A percentile compares a stretch with the other conserved stretches of the same genome.
Conservation (phyloP, 2,329 filamentous ascomycete species). For the Capronia coronata region DNA sequence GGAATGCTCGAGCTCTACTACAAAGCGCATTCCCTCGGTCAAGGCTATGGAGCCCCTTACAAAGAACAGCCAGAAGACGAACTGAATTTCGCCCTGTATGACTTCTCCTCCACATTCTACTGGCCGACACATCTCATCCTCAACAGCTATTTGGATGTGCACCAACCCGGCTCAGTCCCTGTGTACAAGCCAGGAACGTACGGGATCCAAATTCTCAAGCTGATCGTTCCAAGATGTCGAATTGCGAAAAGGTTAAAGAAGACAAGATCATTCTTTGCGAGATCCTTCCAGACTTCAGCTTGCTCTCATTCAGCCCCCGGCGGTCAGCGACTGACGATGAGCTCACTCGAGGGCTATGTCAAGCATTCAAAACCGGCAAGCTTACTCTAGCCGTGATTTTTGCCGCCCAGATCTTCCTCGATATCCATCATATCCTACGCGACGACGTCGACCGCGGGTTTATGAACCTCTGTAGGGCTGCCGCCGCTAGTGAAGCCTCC, state of each 20-base stretch:
- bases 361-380: constrained; percentile 30
- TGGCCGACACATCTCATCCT: not conserved
- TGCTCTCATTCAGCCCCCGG: constrained; percentile 18
- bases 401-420: constrained; percentile 40
- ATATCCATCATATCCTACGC: constrained; percentile 36
- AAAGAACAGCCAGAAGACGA: not conserved
- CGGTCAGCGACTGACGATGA: constrained; percentile 33
- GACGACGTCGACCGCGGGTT: constrained; percentile 14
- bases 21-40: not conserved
- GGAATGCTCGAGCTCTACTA: not conserved
- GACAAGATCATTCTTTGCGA: constrained; percentile 35
- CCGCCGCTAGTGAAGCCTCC: constrained; percentile 25
- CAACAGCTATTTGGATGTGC: constrained; percentile 2
- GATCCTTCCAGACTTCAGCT: constrained; percentile 32
- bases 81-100: not conserved
- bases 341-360: constrained; percentile 34
- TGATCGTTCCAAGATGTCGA: constrained; percentile 27
- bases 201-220: constrained; percentile 15
- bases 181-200: constrained; percentile 15
- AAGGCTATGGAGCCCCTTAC: not conserved
- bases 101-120: not conserved
- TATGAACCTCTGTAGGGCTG: constrained; percentile 13
- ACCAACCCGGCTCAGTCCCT: not conserved
- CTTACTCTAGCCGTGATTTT: constrained; percentile 38
- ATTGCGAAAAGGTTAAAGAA: constrained; percentile 33